Percentiles rank a stretch among this genome's conserved stretches.
phyloP scores from a whole-genome alignment of 1,284 basidiomycete species.

The Boletus mariae region DNA sequence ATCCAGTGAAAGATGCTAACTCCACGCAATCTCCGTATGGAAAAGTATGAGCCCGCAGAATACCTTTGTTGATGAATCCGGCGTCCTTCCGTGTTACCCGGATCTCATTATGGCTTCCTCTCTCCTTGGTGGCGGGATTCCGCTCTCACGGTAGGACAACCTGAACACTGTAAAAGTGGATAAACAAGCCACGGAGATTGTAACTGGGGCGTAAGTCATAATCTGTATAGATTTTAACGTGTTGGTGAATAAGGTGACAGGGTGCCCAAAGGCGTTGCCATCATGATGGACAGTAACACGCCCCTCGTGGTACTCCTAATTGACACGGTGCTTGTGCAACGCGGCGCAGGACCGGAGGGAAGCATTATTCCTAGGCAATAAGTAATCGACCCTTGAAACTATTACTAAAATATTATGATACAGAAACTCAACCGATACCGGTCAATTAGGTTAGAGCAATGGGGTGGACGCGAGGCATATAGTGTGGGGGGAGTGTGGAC shows the following conservation, averaged over 20 bases:
- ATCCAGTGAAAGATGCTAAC: slow-evolving; percentile 17
- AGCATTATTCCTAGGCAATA: no score
- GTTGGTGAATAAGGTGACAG: slow-evolving; percentile 26
- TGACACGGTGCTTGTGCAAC: slow-evolving; percentile 16
- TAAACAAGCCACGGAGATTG: no score
- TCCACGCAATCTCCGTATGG: slow-evolving; percentile 29
- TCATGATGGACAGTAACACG: slow-evolving; percentile 66
- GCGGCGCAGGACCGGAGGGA: slow-evolving; percentile 43
- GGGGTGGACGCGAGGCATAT: slow-evolving; percentile 30
- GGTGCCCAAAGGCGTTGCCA: slow-evolving; percentile 69
- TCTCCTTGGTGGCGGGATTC: slow-evolving; percentile 34
- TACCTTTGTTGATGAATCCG: slow-evolving; percentile 59
- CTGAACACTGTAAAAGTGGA: background rate
- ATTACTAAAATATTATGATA: no score
- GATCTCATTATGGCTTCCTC: slow-evolving; percentile 23
- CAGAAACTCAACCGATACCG: no score
- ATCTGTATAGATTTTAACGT: background rate
- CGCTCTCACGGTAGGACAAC: slow-evolving; percentile 38
- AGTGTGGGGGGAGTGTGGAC: background rate
- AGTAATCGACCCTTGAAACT: no score
- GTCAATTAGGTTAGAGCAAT: slow-evolving; percentile 21
- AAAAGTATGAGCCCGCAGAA: slow-evolving; percentile 63
- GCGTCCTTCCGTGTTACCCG: slow-evolving; percentile 50
- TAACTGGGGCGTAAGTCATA: background rate
- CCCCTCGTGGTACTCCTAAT: slow-evolving; percentile 11